Evolutionary conservation across 169 alveolate genomes (phyloP), one percentile per base, ranked within the genome.

Genomic region (Cyclospora cayetanensis): DNA sequence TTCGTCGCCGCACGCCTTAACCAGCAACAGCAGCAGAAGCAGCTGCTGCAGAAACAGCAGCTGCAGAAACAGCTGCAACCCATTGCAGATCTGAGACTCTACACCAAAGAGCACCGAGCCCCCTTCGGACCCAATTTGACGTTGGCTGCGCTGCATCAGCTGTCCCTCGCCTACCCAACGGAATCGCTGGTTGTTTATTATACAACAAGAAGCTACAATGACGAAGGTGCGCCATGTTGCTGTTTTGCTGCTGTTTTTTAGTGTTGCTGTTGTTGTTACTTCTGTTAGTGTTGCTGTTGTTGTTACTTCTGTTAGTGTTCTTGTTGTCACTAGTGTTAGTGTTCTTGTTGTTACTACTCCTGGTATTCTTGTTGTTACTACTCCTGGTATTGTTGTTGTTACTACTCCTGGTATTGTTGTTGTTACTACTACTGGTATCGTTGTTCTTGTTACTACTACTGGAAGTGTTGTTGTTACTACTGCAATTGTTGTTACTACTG

Each of bases 41-140:
- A 31, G 77, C 76, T n/a, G n/a, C n/a, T n/a, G n/a, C n/a, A n/a
- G n/a, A n/a, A n/a, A n/a, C n/a, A n/a, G n/a, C n/a, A n/a, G n/a
- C n/a, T n/a, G 7, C 82, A 11, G 9, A 2, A 9, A 4, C 53
- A 34, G 52, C 11, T 18, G 29, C 29, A 34, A 25, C 53, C 20
- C 7, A 52, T 29, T 7, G 39, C 4, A 4, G 34, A 22, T 15
- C 20, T 74, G 41, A 74, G 90, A 0, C 63, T 80, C 31, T 80
- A 80, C n/a, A 46, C 90, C 27, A 80, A 80, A 53, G 77, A 80
- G 22, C 90, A 80, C 53, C 76, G 90, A 34, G 22, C 20, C 25
- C 90, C 90, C 31, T 80, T 80, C 35, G 7, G 55, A 0, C 90
- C 90, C 18, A 80, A 37, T 29, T 11, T 80, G 11, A 80, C 90